Base-by-base conservation (phyloP, 2,329 filamentous ascomycete species). In the Pseudopithomyces maydicus region DNA sequence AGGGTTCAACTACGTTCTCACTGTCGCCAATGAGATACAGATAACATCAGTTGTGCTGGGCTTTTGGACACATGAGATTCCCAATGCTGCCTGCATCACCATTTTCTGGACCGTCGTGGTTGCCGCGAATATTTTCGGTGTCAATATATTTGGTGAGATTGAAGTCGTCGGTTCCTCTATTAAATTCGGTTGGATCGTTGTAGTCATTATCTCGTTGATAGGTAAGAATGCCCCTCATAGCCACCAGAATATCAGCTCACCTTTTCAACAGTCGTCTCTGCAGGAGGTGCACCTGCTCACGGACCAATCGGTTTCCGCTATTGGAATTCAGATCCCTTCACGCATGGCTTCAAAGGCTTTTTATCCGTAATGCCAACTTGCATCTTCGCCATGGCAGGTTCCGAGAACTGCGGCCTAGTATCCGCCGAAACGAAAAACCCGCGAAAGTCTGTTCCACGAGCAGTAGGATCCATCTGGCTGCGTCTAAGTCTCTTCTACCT, bases 151-250 rank as follows among this genome's bases (percentile, higher is more conserved):
- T 53, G 80, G 76, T 3, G 79, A 82, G 56, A 75, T 79, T 12
- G 80, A 82, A 58, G 79, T 81, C 17, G 57, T 78, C 6, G 70
- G 74, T 35, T 78, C 77, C 6, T 70, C 72, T 2, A 78, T 81
- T 63, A 82, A 82, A 57, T 80, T 81, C 36, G 71, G 75, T 33
- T 81, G 79, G 78, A 80, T 82, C 52, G 75, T 81, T 52, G 73
- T 81, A 22, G 78, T 81, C 59, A 81, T 82, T 60, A 75, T 81
- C 45, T 78, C 78, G 15, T 68, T 78, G 38, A 75, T 76, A 44
- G 68, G 69, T 71, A 52, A 42, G 68, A 11, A 39, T 8, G 4
- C 10, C 5, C 20, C 19, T 17, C 10, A 8, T 19, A 15, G 39
- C 22, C 6, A 46, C 17, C 17, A 4, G 29, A 5, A 2, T 1